Evolutionary conservation across 2,329 filamentous ascomycete genomes (phyloP), one percentile per base, ranked within the genome.

Genomic region (Penicillium sp.): DNA sequence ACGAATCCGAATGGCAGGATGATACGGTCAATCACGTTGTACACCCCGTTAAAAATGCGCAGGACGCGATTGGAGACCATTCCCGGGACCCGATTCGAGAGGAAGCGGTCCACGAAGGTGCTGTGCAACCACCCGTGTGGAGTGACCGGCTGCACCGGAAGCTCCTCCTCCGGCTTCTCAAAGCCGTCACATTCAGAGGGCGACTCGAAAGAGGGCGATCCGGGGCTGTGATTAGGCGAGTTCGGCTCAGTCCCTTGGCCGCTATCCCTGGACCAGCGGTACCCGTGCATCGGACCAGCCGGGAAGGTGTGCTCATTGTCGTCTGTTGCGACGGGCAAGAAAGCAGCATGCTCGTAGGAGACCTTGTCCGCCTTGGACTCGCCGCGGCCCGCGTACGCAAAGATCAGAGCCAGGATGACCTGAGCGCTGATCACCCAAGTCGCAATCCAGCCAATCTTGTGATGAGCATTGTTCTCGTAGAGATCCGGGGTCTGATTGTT

Each of bases 381-480:
- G 52, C 74, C 77, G 57, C 82, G 73, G 15, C 83, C 82, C 4
- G 84, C 82, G 61, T 90, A 85, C 43, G 83, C 78, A 54, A 87
- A 87, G 49, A 91, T 77, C 56, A 92, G 73, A 51, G 86, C 85
- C 72, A 96, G 79, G 41, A 89, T 69, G 15, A 89, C 83, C 78
- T 96, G 94, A 0, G 84, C 86, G 54, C 82, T 82, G 11, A 90
- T 82, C 4, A 93, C 81, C 81, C 86, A 90, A 3, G 90, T 94
- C 34, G 89, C 83, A 43, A 91, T 82, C 94, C 94, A 98, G 56
- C 92, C 92, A 45, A 94, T 83, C 74, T 90, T 92, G 79, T 92
- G 88, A 75, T 97, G 93, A n/a, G 89, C 86, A 72, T 96, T 96
- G 72, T 90, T 88, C 35, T 88, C 87, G 73, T 96, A 97, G 22